phyloP scores from a whole-genome alignment of 768 basidiomycete genomes.

The Termitomyces sp. region DNA sequence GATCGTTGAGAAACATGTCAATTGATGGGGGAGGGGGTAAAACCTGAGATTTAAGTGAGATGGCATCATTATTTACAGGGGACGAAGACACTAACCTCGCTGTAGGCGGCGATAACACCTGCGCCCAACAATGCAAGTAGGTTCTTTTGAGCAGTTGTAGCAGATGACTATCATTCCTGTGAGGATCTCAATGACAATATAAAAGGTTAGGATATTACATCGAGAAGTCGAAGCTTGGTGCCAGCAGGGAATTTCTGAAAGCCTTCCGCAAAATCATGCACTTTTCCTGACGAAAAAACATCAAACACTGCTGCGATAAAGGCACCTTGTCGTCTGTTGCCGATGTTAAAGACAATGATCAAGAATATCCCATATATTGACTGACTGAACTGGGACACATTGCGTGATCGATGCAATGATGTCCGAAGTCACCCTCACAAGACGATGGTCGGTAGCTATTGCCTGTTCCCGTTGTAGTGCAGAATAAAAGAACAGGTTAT shows the following conservation, averaged over 20 bases:
- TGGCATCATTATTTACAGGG: background rate
- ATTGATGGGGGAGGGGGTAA: slow-evolving; percentile 42
- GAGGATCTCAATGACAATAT: slow-evolving; percentile 6
- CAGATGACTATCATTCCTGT: slow-evolving; percentile 28
- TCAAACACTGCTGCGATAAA: slow-evolving; percentile 47
- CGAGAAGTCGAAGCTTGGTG: slow-evolving; percentile 41
- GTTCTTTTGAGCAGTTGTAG: slow-evolving; percentile 49
- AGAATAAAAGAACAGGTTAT: slow-evolving; percentile 50
- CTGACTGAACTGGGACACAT: slow-evolving; percentile 61
- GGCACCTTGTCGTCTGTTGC: slow-evolving; percentile 55
- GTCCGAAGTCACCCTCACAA: slow-evolving; percentile 57
- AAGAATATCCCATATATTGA: slow-evolving; percentile 11
- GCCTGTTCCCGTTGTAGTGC: slow-evolving; percentile 25
- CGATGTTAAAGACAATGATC: slow-evolving; percentile 1
- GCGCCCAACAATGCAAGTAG: slow-evolving; percentile 64
- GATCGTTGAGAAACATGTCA: slow-evolving; percentile 41
- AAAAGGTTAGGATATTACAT: slow-evolving; percentile 27
- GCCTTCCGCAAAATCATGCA: slow-evolving; percentile 48
- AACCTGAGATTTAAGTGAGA: slow-evolving; percentile 34
- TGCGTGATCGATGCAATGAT: slow-evolving; percentile 67
- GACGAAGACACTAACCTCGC: slow-evolving; percentile 44
- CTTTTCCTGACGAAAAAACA: slow-evolving; percentile 50
- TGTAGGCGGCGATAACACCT: slow-evolving; percentile 55
- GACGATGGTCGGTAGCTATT: slow-evolving; percentile 36
- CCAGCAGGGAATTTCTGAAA: slow-evolving; percentile 41